These are phyloP conservation scores for Ganoderma resinaceum DNA, from an alignment of 1,284 basidiomycete species.

Conservation along the genomic window DNA sequence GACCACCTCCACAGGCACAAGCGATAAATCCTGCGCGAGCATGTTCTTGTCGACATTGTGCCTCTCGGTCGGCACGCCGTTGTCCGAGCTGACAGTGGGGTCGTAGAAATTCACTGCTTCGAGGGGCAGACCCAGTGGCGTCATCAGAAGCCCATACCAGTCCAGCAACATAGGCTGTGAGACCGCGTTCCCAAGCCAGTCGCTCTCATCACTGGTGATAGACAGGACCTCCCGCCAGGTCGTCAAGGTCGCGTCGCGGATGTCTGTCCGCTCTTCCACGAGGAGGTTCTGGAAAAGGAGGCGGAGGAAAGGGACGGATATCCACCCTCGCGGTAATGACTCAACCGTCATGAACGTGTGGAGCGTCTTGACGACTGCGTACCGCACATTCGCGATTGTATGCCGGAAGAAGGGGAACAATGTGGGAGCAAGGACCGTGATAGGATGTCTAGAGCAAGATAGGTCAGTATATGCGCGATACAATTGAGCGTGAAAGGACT, in stretches of 20 bases:
- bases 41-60: constrained; percentile 99
- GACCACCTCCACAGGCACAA: constrained; percentile 83
- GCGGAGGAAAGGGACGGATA: constrained; percentile 78
- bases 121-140: constrained; percentile 86
- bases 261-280: constrained; percentile 89
- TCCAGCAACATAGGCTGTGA: constrained; percentile 66
- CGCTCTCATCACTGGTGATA: constrained; percentile 54
- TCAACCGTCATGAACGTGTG: constrained; percentile 85
- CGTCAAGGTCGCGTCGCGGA: constrained; percentile 80
- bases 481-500: constrained; percentile 39
- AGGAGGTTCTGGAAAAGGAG: constrained; percentile 96
- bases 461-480: constrained; percentile 11
- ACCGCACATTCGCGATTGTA: constrained; percentile 92
- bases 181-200: constrained; percentile 59
- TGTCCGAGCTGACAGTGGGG: constrained; percentile 54
- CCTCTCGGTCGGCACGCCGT: constrained; percentile 60
- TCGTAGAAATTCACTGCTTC: constrained; percentile 79
- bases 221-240: constrained; percentile 82
- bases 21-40: constrained; percentile 88
- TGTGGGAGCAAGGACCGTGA: constrained; percentile 84
- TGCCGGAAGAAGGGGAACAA: constrained; percentile 98
- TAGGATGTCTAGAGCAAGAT: constrained; percentile 62
- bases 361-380: constrained; percentile 92
- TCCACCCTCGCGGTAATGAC: constrained; percentile 85
- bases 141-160: constrained; percentile 93